These are phyloP conservation scores for Ganoderma resinaceum DNA, from an alignment of 1,284 basidiomycete species.

Conservation along the genomic window DNA sequence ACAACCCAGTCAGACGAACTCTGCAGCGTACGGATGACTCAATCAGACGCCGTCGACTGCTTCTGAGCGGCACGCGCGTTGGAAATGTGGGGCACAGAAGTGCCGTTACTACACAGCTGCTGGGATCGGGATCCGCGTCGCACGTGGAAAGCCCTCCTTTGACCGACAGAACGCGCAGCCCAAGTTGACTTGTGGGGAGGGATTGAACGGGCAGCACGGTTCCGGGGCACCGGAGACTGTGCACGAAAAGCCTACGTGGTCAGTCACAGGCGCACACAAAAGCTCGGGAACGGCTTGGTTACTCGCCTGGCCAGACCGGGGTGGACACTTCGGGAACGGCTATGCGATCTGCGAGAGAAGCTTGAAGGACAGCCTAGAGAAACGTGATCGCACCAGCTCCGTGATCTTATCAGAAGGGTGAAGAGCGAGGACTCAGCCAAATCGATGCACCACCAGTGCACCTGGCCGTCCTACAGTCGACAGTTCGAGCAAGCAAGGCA, in stretches of 20 bases:
- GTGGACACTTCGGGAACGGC: slow-evolving; percentile 23
- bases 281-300: slow-evolving; percentile 26
- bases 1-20: slow-evolving; percentile 20
- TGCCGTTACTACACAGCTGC: slow-evolving; percentile 20
- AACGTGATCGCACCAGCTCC: slow-evolving; percentile 11
- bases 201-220: slow-evolving; percentile 28
- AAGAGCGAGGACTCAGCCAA: neutral
- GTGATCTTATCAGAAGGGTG: slow-evolving; percentile 24
- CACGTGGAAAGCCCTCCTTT: slow-evolving; percentile 20
- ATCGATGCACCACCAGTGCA: slow-evolving; percentile 10
- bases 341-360: slow-evolving; percentile 29
- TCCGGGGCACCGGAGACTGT: slow-evolving; percentile 28
- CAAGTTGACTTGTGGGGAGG: slow-evolving; percentile 13
- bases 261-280: slow-evolving; percentile 29
- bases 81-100: slow-evolving; percentile 16
- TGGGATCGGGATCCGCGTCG: slow-evolving; percentile 28
- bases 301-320: slow-evolving; percentile 28
- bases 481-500: neutral
- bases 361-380: slow-evolving; percentile 16
- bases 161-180: slow-evolving; percentile 10
- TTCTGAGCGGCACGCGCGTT: slow-evolving; percentile 16
- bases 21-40: slow-evolving; percentile 17
- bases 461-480: neutral
- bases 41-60: slow-evolving; percentile 16
- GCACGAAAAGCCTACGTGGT: slow-evolving; percentile 14